Percentiles rank a stretch among this genome's conserved stretches.
These are phyloP conservation scores for Spiromastix sp. DNA, from an alignment of 2,329 filamentous ascomycete genomes.

Conservation along the genomic window DNA sequence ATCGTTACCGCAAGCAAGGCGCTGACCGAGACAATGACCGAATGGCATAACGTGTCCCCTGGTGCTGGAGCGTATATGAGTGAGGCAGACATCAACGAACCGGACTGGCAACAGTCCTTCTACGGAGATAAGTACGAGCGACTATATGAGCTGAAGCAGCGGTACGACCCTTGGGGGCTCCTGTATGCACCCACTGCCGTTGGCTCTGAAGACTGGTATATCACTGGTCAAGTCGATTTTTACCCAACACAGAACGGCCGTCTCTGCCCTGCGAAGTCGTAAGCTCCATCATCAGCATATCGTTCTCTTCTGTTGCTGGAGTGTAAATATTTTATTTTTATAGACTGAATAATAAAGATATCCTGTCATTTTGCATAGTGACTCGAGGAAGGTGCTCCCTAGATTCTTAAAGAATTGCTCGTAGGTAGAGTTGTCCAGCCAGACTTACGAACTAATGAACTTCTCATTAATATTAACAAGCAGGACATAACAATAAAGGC, in stretches of 20 bases:
- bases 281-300: too few species aligned
- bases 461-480: too few species aligned
- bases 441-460: too few species aligned
- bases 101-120: slow-evolving; percentile 18
- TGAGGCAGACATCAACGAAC: slow-evolving; percentile 11
- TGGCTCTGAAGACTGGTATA: slow-evolving; percentile 5
- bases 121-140: slow-evolving; percentile 21
- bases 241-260: not conserved
- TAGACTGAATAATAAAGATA: too few species aligned
- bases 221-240: not conserved
- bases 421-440: too few species aligned
- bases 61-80: slow-evolving; percentile 6
- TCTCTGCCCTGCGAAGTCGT: not conserved
- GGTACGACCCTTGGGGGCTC: slow-evolving; percentile 17
- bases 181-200: slow-evolving; percentile 8
- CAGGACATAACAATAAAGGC: too few species aligned
- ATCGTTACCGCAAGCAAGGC: slow-evolving; percentile 19
- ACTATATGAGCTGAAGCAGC: slow-evolving; percentile 19
- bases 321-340: too few species aligned
- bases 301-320: too few species aligned
- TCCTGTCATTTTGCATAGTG: too few species aligned
- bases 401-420: too few species aligned
- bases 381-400: too few species aligned
- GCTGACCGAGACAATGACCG: slow-evolving; percentile 22
- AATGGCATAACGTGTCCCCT: slow-evolving; percentile 1